phyloP scores from a whole-genome alignment of 2,329 filamentous ascomycete species.

The Alternaria postmessia region DNA sequence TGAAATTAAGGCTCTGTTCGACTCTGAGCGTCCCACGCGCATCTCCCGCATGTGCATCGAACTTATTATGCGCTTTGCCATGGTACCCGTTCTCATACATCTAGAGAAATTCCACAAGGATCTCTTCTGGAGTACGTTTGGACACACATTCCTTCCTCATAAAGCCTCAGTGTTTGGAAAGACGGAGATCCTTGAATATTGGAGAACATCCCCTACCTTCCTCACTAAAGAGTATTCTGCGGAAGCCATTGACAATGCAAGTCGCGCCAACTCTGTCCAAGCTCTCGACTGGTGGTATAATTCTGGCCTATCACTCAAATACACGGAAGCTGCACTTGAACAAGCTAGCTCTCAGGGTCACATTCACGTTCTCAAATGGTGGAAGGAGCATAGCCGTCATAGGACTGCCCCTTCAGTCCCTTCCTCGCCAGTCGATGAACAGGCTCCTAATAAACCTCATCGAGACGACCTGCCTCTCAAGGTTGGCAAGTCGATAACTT shows the following conservation, averaged over 20 bases:
- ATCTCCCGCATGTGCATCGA: conserved; percentile 84
- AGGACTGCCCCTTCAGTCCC: conserved; percentile 37
- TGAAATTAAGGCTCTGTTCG: conserved; percentile 76
- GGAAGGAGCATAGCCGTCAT: conserved; percentile 73
- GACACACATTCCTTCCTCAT: conserved; percentile 80
- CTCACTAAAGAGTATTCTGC: conserved; percentile 84
- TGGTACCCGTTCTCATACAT: conserved; percentile 79
- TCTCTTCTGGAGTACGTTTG: conserved; percentile 86
- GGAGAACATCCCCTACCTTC: conserved; percentile 83
- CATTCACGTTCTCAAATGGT: conserved; percentile 90
- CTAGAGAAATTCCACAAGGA: conserved; percentile 72
- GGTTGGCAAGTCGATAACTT: conserved; percentile 83
- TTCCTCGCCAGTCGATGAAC: conserved; percentile 23
- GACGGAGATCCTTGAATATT: conserved; percentile 87
- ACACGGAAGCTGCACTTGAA: conserved; percentile 87
- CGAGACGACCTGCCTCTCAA: conserved; percentile 65
- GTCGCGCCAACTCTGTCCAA: conserved; percentile 81
- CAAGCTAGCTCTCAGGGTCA: conserved; percentile 86
- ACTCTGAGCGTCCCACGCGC: conserved; percentile 74
- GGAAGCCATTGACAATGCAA: conserved; percentile 88
- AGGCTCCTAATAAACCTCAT: conserved; percentile 17
- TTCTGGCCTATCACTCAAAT: conserved; percentile 79
- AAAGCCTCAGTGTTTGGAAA: conserved; percentile 90
- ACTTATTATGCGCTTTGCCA: conserved; percentile 89
- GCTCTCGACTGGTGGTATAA: conserved; percentile 93